phyloP scores from a whole-genome alignment of 257 asterid species.

The Prunella vulgaris region DNA sequence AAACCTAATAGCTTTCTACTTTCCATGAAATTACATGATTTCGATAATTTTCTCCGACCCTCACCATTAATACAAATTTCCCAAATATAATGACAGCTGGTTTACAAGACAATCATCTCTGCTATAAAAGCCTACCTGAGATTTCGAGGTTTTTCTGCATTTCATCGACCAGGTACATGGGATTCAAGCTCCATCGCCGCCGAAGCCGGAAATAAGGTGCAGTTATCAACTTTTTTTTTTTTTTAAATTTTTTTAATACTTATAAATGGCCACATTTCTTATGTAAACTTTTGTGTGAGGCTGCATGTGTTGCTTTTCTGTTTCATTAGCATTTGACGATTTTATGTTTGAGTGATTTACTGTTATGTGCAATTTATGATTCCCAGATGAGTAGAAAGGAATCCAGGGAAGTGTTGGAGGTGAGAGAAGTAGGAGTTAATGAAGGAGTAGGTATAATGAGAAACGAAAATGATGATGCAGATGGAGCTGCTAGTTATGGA shows the following conservation, averaged over 20 bases:
- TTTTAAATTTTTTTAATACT: background rate
- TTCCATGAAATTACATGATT: slow-evolving; percentile 1
- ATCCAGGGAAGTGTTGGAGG: background rate
- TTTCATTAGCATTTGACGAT: background rate
- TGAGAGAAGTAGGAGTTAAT: slow-evolving; percentile 30
- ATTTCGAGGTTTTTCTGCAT: background rate
- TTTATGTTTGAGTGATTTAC: slow-evolving; percentile 1
- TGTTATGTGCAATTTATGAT: background rate
- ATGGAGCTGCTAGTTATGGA: slow-evolving; percentile 30
- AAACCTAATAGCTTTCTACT: background rate
- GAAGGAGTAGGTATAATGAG: slow-evolving; percentile 43
- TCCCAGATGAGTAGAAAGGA: background rate
- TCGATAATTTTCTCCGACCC: background rate
- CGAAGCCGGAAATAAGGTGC: slow-evolving; percentile 29
- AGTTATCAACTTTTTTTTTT: background rate
- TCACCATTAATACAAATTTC: background rate
- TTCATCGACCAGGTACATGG: background rate
- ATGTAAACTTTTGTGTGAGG: background rate
- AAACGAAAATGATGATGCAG: slow-evolving; percentile 25
- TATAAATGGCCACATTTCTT: background rate
- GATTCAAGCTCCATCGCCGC: slow-evolving; percentile 16
- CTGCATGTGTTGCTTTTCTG: slow-evolving; percentile 24
- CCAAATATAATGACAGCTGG: background rate
- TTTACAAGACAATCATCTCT: slow-evolving; percentile 2
- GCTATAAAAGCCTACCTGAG: slow-evolving; percentile 16